phyloP scores from a whole-genome alignment of 192 early-diverging fungal species.

The Powellomyces hirtus region DNA sequence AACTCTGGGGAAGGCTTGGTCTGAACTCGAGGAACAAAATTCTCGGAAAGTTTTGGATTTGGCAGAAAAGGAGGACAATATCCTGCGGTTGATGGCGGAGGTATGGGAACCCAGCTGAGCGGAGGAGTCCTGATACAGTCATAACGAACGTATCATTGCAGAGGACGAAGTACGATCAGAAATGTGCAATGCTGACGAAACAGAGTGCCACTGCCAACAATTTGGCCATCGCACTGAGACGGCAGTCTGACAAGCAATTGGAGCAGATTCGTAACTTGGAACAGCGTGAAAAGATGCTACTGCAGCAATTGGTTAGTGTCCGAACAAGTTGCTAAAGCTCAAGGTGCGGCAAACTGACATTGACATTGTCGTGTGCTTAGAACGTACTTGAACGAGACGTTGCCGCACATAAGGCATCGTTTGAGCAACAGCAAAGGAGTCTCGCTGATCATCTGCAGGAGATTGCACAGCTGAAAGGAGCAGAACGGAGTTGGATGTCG shows the following conservation, averaged over 20 bases:
- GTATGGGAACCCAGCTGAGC: constrained; percentile 2
- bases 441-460: constrained; percentile 60
- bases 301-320: constrained; percentile 66
- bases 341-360: too few species aligned
- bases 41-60: constrained; percentile 75
- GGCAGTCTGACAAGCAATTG: constrained; percentile 78
- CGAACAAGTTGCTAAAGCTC: too few species aligned
- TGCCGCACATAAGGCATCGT: constrained; percentile 46
- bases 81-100: constrained; percentile 75
- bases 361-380: too few species aligned
- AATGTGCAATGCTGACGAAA: constrained; percentile 69
- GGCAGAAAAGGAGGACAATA: constrained; percentile 73
- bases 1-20: constrained; percentile 63
- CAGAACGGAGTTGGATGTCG: constrained; percentile 49
- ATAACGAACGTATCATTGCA: background rate
- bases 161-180: constrained; percentile 82
- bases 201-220: constrained; percentile 66
- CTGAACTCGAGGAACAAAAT: constrained; percentile 81
- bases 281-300: constrained; percentile 71
- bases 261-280: constrained; percentile 79
- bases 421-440: constrained; percentile 51
- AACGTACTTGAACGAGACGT: constrained; percentile 64
- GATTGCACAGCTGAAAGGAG: constrained; percentile 61
- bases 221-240: constrained; percentile 65
- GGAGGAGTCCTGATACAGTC: background rate